A percentile compares a stretch with the other conserved stretches of the same genome.
These are phyloP conservation scores for Chalaropsis thielavioides DNA, from an alignment of 2,329 filamentous ascomycete genomes.

Conservation along the genomic window DNA sequence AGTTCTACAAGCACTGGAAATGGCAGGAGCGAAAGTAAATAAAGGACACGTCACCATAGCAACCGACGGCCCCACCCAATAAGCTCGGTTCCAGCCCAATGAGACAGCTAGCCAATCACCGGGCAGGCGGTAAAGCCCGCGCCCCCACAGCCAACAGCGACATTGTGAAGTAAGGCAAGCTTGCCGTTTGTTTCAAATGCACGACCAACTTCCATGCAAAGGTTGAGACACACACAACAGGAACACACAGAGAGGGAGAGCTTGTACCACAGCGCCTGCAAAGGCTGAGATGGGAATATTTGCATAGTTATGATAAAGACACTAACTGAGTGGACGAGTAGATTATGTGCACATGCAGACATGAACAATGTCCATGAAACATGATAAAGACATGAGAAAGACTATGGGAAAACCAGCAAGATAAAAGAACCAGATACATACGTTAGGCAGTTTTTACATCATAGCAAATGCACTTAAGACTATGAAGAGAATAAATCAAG, in stretches of 20 bases:
- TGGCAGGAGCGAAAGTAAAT: neutral
- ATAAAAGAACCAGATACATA: neutral
- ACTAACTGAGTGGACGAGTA: neutral
- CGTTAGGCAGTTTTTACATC: neutral
- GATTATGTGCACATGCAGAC: neutral
- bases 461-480: neutral
- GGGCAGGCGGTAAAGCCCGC: neutral
- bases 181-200: neutral
- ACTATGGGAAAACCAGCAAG: neutral
- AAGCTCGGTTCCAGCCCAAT: neutral
- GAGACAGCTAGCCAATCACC: neutral
- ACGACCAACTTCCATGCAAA: neutral
- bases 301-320: no score
- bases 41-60: neutral
- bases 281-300: no score
- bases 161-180: neutral
- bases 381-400: neutral
- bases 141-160: neutral
- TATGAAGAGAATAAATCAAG: neutral
- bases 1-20: neutral
- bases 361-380: neutral
- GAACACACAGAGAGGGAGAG: neutral
- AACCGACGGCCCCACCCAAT: neutral
- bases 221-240: neutral
- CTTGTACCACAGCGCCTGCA: no score